These are phyloP conservation scores for Plectranthus barbatus DNA, from an alignment of 257 asterid species.

Conservation along the genomic window DNA sequence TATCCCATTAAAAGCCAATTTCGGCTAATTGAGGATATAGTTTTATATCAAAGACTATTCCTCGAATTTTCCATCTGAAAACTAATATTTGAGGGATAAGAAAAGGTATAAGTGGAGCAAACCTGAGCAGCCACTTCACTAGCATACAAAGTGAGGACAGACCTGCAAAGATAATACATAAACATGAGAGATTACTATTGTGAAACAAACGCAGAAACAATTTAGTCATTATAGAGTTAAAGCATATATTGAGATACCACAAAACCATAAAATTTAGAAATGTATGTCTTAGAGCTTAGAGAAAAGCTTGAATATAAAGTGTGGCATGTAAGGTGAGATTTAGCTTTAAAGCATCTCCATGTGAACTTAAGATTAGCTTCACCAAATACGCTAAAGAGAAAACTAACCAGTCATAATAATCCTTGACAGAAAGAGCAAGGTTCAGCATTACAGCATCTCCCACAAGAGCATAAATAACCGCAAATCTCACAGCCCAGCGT, in stretches of 20 bases:
- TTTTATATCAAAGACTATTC: too few relatives aligned
- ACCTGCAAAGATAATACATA: constrained; percentile 45
- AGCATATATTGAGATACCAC: not conserved
- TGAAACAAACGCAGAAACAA: too few relatives aligned
- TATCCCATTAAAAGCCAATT: too few relatives aligned
- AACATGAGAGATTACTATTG: constrained; percentile 12
- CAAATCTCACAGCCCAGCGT: constrained; percentile 87
- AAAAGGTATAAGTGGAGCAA: constrained; percentile 17
- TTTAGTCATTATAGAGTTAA: not conserved
- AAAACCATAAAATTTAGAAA: not conserved
- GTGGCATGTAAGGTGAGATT: not conserved
- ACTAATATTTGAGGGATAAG: not conserved
- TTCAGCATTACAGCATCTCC: constrained; percentile 80
- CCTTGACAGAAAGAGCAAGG: constrained; percentile 52
- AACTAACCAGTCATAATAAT: constrained; percentile 60
- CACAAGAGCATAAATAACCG: constrained; percentile 64
- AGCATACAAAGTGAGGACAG: constrained; percentile 48
- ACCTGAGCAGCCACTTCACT: constrained; percentile 88
- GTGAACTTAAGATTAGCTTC: not conserved
- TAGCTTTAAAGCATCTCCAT: not conserved
- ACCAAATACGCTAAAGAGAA: not conserved
- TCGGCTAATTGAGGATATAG: too few relatives aligned
- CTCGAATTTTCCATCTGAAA: not conserved
- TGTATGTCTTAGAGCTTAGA: not conserved
- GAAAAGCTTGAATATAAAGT: not conserved